Base-by-base conservation (phyloP, 805 yeast genomes). In the Kodamaea kakaduensis region DNA sequence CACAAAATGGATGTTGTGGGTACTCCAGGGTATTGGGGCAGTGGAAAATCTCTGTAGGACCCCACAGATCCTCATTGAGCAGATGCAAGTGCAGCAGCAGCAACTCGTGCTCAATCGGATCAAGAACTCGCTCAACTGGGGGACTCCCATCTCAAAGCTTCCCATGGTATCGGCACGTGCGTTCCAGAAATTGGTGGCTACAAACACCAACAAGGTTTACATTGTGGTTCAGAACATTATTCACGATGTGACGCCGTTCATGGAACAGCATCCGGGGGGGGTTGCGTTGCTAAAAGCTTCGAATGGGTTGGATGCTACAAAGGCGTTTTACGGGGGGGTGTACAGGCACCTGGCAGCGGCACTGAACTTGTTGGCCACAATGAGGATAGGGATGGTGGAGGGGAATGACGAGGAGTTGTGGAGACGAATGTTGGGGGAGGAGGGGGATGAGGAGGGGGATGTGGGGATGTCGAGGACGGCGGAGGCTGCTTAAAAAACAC, bases 191-290 rank as follows among this genome's bases (percentile, higher is more conserved):
- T 51, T 75, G 10, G 59, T 71, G 9, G 43, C 50, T 7, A 52
- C 63, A 1, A 76, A 59, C 39, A 49, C 52, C 60, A 75, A 61
- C 57, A 67, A 53, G 56, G 79, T 82, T 19, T 72, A 87, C 44
- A 86, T 87, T 18, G 85, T 87, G 9, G 86, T 89, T 31, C 84
- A 85, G 28, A 95, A 95, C 23, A 86, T 90, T 34, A 93, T 89
- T 17, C 97, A 90, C 59, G 97, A 89, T 55, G 84, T 90, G 9
- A 81, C 95, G 4, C 94, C 93, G 18, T 89, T 89, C 57, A 79
- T 88, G 56, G 80, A 81, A 48, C 86, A 85, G 51, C 97, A 89
- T 59, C 97, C 97, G 2, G 97, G 97, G 46, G 97, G 97, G 2
- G 59, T 78, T 20, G 81, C 89, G 4, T 70, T 89, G 33, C 77